Evolutionary conservation across 345 rosid species (phyloP), one percentile per base, ranked within the genome.

Genomic region (Isatis tinctoria): DNA sequence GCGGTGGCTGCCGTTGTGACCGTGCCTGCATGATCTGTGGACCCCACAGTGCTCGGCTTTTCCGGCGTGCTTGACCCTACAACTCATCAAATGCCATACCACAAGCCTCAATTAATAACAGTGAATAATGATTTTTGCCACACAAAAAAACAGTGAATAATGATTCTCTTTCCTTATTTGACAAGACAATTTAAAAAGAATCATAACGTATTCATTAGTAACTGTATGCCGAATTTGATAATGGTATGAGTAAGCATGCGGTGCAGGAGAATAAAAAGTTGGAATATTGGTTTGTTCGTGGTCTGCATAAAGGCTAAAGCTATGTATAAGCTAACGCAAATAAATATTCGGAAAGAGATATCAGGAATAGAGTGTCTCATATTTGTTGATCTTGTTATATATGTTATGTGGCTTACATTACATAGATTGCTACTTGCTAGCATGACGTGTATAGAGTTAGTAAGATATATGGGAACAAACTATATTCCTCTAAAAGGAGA

Each of bases 61-160:
- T 85, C 98, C 27, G 88, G 85, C 84, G 76, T 84, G 84, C 82
- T 70, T 51, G 78, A 24, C 45, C 84, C 96, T 87, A 65, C 24
- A 62, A 44, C 57, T 64, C 44, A 74, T 66, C 66, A 18, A 74
- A 40, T 63, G 11, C 68, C 69, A 44, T 73, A 73, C 37, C 54
- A 59, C 40, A 36, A 41, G 58, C 65, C 45, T 63, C 63, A 61
- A 35, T 62, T 9, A 43, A 54, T 37, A 32, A 44, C 22, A 53
- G 43, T 54, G 59, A 43, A 41, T 41, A 60, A 51, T 60, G 26
- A 44, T n/a, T n/a, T n/a, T n/a, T n/a, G n/a, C n/a, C n/a, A n/a
- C n/a, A n/a, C n/a, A n/a, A n/a, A n/a, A n/a, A n/a, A 32, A 44
- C 22, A 53, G 43, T 54, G 59, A 43, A 41, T 41, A 60, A 18